phyloP scores from a whole-genome alignment of 192 early-diverging fungal species.

The Funneliformis mosseae region DNA sequence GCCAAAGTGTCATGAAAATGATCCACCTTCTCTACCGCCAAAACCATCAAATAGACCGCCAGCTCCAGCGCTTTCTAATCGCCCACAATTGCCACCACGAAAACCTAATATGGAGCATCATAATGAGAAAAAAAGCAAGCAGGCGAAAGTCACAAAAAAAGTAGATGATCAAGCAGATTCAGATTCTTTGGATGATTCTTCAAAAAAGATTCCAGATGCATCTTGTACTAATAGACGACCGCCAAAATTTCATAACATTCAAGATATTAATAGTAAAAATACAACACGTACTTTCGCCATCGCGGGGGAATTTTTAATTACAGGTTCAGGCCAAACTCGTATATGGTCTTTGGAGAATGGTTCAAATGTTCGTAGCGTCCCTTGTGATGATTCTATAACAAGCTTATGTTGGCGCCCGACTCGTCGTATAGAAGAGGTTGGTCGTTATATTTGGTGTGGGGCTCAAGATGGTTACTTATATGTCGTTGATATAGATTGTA shows the following conservation, averaged over 20 bases:
- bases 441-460: slow-evolving; percentile 67
- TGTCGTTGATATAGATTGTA: slow-evolving; percentile 50
- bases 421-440: slow-evolving; percentile 52
- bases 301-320: slow-evolving; percentile 51
- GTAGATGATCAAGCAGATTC: not conserved
- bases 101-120: slow-evolving; percentile 25
- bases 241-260: slow-evolving; percentile 51
- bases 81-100: slow-evolving; percentile 33
- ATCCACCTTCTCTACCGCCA: not conserved
- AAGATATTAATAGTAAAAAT: slow-evolving; percentile 47
- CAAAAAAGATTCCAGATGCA: slow-evolving; percentile 49
- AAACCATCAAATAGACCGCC: not conserved
- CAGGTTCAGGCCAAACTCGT: slow-evolving; percentile 48
- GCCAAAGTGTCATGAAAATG: not conserved
- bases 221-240: slow-evolving; percentile 58
- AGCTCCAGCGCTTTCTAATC: slow-evolving; percentile 29
- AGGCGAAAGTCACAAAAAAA: slow-evolving; percentile 1
- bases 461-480: slow-evolving; percentile 63
- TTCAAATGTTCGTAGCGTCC: slow-evolving; percentile 49
- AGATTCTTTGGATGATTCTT: slow-evolving; percentile 20
- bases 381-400: slow-evolving; percentile 52
- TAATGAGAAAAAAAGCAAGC: slow-evolving; percentile 24
- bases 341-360: slow-evolving; percentile 50
- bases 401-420: slow-evolving; percentile 61
- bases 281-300: slow-evolving; percentile 54